These are phyloP conservation scores for Vigna mungo DNA, from an alignment of 306 rosid species.

Conservation along the genomic window DNA sequence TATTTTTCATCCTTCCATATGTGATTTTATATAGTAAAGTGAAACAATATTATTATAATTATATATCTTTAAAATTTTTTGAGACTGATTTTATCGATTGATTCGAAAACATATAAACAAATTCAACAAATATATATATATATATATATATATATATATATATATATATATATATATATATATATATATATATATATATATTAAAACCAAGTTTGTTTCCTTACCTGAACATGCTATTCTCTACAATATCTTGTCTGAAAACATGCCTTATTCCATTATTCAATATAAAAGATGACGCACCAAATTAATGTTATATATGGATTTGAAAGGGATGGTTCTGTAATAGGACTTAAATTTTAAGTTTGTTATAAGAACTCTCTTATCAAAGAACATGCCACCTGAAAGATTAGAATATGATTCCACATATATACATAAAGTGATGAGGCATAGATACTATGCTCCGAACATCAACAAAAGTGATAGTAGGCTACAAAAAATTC, in stretches of 20 bases:
- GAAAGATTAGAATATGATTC: slow-evolving; percentile 36
- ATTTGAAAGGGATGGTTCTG: background rate
- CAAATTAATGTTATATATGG: slow-evolving; percentile 6
- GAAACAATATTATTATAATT: too few species aligned
- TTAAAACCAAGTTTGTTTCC: too few species aligned
- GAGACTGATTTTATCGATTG: too few species aligned
- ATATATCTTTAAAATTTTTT: too few species aligned
- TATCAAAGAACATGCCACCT: background rate
- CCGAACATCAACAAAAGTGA: slow-evolving; percentile 19
- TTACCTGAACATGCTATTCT: background rate
- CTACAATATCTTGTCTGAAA: background rate
- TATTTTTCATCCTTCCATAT: too few species aligned
- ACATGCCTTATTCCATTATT: background rate
- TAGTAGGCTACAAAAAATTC: background rate
- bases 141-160: too few species aligned
- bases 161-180: too few species aligned
- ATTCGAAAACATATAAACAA: too few species aligned
- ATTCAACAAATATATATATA: too few species aligned
- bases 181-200: too few species aligned
- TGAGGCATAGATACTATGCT: background rate
- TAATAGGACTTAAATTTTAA: background rate
- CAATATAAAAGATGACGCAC: background rate
- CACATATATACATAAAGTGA: background rate
- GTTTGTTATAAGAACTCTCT: background rate
- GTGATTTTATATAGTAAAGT: too few species aligned